Evolutionary conservation across 164 flowering plant species (phyloP), one percentile per base, ranked within the genome.

Genomic region (Chimonanthus praecox): DNA sequence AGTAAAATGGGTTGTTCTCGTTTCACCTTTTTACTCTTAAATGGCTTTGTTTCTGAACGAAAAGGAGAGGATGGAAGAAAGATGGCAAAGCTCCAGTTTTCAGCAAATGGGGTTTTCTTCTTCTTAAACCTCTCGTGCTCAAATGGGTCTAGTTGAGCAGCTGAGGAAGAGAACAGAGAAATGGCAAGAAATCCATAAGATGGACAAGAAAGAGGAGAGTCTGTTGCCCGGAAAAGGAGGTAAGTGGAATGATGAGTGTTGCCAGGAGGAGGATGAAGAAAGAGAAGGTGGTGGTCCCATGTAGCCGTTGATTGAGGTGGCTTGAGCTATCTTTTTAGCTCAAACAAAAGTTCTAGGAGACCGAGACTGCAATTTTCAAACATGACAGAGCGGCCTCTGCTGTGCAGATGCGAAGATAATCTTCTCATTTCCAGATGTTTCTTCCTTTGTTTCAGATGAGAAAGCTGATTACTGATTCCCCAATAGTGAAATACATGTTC

Each of bases 281-380:
- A 15, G n/a, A 8, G 48, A 66, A 66, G 20, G 47, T 1, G 5
- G 68, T 46, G 68, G 68, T 66, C 68, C 68, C 68, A 33, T 4
- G 47, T 44, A 10, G 48, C 68, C 68, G 68, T 66, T 66, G 68
- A 66, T 66, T 66, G 49, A 66, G 68, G 48, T 13, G 49, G 49
- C 48, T 15, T 3, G 5, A 9, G 0, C 68, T 5, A 44, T 43
- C 49, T 66, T 66, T 66, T 66, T 7, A 2, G 9, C 13, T 45
- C 11, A 66, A 33, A 47, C 44, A 66, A 15, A 45, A 15, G n/a
- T 10, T 45, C 8, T 13, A 16, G 68, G 68, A 66, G 68, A 33
- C 48, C 13, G 68, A 66, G 16, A 44, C 7, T 65, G 68, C 66
- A 63, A 18, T 63, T 63, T 63, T 63, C 66, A 63, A 63, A 63